Evolutionary conservation across 2,329 filamentous ascomycete species (phyloP), one percentile per base, ranked within the genome.

Genomic region (Fusarium humuli): DNA sequence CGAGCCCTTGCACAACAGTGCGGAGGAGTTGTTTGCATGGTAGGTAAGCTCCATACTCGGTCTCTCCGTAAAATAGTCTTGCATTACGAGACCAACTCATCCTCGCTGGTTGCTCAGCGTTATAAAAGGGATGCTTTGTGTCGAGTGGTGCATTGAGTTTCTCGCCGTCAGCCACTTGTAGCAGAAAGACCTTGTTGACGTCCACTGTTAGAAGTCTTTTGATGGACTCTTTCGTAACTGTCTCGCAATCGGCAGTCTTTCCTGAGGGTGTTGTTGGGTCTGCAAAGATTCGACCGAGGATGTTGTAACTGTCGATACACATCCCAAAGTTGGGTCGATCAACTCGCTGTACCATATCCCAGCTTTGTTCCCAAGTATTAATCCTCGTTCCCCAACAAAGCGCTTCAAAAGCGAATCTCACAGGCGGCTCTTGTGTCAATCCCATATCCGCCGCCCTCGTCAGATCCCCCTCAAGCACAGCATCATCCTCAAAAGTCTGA

Each of bases 41-140:
- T 2, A 94, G 80, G 74, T 93, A 94, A 0, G 86, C 92, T 0
- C 90, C 90, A 4, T 83, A 79, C 5, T 88, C 83, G 47, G 83
- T 79, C 77, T 93, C 91, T 22, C 81, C 79, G 50, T 82, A 82
- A 46, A 83, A 82, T 2, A 94, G 5, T 20, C 92, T 83, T 67
- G 90, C 92, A 76, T 94, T 94, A 20, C 92, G 75, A 1, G 79
- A 92, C 92, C 92, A 95, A 74, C 86, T 92, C 92, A 95, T 94
- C 6, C 91, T 83, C 1, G 75, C 10, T 0, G 80, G 81, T 69
- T 82, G 80, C 29, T 75, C 75, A 1, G 69, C 41, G 63, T 77
- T 69, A 61, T 81, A 79, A 40, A 80, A 81, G 4, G 73, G 65
- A 47, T 83, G 80, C 0, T 76, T 80, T 6, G 83, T 86, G 77